Percentiles rank a stretch among this genome's conserved stretches.
phyloP scores from a whole-genome alignment of 139 green algal genomes.

The Micractinium sp. region DNA sequence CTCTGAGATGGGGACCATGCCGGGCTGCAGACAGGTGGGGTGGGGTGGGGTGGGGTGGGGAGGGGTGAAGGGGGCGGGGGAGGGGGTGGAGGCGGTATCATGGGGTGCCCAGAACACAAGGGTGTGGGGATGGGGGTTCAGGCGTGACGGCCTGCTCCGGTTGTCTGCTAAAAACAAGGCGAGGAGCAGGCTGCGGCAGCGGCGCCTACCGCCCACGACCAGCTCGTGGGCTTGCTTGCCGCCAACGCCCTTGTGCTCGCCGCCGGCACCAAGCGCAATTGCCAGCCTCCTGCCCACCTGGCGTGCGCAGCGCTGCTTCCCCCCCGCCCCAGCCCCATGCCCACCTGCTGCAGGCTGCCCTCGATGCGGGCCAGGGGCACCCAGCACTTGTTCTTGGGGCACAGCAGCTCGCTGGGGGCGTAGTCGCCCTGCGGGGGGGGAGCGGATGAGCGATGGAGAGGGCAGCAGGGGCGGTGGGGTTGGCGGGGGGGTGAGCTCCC shows the following conservation, averaged over 20 bases:
- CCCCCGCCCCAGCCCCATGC: background rate
- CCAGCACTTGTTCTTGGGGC: constrained; percentile 69
- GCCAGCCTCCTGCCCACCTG: background rate
- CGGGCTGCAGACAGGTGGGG: background rate
- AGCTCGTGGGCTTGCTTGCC: too few species aligned
- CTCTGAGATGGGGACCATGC: constrained; percentile 28
- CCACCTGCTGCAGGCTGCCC: constrained; percentile 24
- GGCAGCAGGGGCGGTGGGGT: background rate
- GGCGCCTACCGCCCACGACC: too few species aligned
- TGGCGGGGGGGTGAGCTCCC: background rate
- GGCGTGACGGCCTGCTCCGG: too few species aligned
- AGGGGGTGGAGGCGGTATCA: too few species aligned
- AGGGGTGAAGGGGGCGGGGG: background rate
- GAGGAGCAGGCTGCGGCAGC: too few species aligned
- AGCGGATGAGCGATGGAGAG: too few species aligned
- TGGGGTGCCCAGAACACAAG: background rate
- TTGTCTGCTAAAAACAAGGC: too few species aligned
- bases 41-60: background rate
- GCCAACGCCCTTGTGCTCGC: background rate
- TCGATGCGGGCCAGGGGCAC: constrained; percentile 46
- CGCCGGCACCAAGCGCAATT: background rate
- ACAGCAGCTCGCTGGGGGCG: constrained; percentile 89
- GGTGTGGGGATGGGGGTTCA: background rate
- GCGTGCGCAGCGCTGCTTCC: background rate
- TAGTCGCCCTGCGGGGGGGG: constrained; percentile 78